Evolutionary conservation across 1,284 basidiomycete genomes (phyloP), one percentile per base, ranked within the genome.

Genomic region (Malassezia equina): DNA sequence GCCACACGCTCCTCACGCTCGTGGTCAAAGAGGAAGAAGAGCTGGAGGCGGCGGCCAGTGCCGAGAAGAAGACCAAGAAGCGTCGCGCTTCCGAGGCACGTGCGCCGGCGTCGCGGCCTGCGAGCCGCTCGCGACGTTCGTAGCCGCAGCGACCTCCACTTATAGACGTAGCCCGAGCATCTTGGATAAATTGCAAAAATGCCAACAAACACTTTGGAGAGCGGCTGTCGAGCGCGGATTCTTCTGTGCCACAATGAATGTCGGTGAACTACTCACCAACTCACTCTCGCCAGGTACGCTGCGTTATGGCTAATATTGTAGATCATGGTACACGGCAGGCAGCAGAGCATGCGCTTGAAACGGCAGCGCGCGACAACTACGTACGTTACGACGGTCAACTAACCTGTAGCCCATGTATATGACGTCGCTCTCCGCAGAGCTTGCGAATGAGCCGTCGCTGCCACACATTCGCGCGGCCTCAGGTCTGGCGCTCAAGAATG

Each of bases 401-500:
- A 24, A 36, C 48, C 12, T n/a, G 6, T 52, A 63, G 56, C 62
- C 65, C 24, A 47, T 60, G 44, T 72, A 72, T 58, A 66, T 70
- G 66, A 61, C 55, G 36, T 65, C 66, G 53, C 63, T 73, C 31
- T 65, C 67, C n/a, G 53, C 55, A 7, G 69, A 70, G 49, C 52
- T 73, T 27, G 65, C 66, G 53, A 69, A 62, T 52, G 70, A 70
- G 47, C 36, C 52, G 2, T 58, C 64, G 7, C 54, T 57, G 17
- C 47, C 84, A 33, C 84, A 89, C 76, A 83, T 94, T 49, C 82
- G 93, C 65, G 91, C 89, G 71, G 90, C 93, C 15, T 90, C 94
- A 23, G 91, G 90, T 76, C 81, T 99, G 48, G 91, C 91, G 17
- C 80, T 99, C 78, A 99, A 98, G 82, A 99, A 99, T 76, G 84